Evolutionary conservation across 2,329 filamentous ascomycete genomes (phyloP).

Genomic region (Paecilomyces sp.): DNA sequence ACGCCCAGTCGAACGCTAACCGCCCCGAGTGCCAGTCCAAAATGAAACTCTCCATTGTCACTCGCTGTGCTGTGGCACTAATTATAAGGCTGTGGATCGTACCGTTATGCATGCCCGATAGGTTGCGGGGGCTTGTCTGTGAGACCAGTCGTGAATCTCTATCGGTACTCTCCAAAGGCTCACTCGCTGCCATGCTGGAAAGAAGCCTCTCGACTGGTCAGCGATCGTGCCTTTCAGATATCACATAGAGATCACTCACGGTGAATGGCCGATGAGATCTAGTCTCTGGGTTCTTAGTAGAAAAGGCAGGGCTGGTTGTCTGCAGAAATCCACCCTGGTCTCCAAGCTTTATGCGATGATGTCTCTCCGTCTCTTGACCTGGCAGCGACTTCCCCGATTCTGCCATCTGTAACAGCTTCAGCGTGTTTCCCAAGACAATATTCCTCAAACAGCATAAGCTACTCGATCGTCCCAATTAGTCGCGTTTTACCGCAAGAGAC

Average conservation of each 20-base stretch:
- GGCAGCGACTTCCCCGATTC: background rate
- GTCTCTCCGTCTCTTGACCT: background rate
- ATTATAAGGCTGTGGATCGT: background rate
- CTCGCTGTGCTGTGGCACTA: constrained; percentile 3
- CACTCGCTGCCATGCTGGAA: background rate
- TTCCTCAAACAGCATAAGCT: background rate
- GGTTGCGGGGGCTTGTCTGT: background rate
- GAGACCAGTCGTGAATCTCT: background rate
- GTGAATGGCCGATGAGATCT: background rate
- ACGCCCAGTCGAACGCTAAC: background rate
- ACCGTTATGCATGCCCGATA: background rate
- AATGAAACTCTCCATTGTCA: constrained; percentile 2
- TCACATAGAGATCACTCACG: background rate
- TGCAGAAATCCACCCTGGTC: background rate
- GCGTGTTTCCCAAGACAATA: background rate
- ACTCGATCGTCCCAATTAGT: background rate
- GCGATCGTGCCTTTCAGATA: background rate
- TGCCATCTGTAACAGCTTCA: background rate
- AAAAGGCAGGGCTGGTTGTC: background rate
- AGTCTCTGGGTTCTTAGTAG: background rate
- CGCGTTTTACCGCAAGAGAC: background rate
- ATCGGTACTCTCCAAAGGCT: background rate
- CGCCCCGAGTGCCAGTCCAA: background rate
- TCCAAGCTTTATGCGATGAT: background rate
- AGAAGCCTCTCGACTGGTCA: background rate